Percentiles rank a stretch among this genome's conserved stretches.
phyloP scores from a whole-genome alignment of 768 basidiomycete species.

The Baorangia bicolor region DNA sequence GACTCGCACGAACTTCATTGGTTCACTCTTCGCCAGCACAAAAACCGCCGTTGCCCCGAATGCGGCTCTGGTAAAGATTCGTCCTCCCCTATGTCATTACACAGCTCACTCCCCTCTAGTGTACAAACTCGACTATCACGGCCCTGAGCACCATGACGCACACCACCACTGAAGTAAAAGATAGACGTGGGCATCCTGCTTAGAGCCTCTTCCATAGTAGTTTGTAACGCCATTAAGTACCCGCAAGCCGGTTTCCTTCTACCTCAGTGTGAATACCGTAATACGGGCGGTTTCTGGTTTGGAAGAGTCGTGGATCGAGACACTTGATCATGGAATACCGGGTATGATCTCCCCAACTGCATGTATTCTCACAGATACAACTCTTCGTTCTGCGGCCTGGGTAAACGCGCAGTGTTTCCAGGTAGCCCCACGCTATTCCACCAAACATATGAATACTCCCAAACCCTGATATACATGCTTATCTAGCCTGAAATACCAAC shows the following conservation, averaged over 20 bases:
- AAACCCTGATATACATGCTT: not conserved
- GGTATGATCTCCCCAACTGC: not conserved
- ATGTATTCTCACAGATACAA: not conserved
- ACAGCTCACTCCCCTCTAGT: slow-evolving; percentile 41
- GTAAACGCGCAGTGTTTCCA: not conserved
- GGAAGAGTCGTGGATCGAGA: not conserved
- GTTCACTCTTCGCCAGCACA: slow-evolving; percentile 67
- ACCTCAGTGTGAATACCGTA: not conserved
- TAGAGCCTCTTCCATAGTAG: slow-evolving; percentile 17
- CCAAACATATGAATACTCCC: too few species aligned
- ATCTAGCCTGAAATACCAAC: not conserved
- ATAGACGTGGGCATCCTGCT: not conserved
- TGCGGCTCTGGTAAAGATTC: slow-evolving; percentile 81
- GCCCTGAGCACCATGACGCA: slow-evolving; percentile 47
- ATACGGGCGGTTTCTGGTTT: not conserved
- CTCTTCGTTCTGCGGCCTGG: not conserved
- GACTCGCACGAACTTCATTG: slow-evolving; percentile 95
- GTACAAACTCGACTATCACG: slow-evolving; percentile 73
- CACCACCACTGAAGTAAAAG: slow-evolving; percentile 43
- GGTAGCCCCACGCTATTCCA: not conserved
- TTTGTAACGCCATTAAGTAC: slow-evolving; percentile 11
- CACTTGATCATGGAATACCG: not conserved
- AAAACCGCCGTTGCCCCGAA: slow-evolving; percentile 81
- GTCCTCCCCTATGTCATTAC: not conserved
- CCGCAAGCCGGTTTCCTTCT: not conserved